Base-by-base conservation (phyloP, 805 yeast species). In the Starmerella bacillaris region DNA sequence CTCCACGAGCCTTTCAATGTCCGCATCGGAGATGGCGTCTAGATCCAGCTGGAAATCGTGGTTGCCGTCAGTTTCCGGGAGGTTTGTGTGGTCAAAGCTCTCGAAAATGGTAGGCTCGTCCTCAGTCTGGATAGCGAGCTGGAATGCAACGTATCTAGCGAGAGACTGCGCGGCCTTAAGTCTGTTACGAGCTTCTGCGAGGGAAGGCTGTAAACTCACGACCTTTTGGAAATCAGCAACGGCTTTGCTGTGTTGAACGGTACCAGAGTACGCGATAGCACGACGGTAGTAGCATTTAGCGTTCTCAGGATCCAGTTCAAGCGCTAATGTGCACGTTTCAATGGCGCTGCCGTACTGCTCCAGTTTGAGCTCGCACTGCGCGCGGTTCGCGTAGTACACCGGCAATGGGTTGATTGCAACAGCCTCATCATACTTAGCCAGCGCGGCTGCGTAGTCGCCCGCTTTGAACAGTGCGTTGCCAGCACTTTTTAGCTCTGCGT, bases 331-430 rank as follows among this genome's bases (percentile, higher is more conserved):
- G 46, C 92, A 74, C 53, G 84, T 94, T n/a, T 55, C 60, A 2
- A 84, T 67, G 1, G 94, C 92, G 36, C 70, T 63, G 3, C 94
- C 96, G 53, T 76, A 84, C 48, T 74, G 75, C 53, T 86, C 98
- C 37, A 74, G 55, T 49, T 82, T 79, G 50, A 86, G 71, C 46
- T 83, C 75, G 1, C 82, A 93, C 53, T 82, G 89, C 1, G 94
- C 93, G 44, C 93, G 62, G 56, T 84, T 84, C 16, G 92, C 72
- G 48, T 58, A 77, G 45, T 69, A 74, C n/a, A 83, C 67, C 0
- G 86, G 74, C 26, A 74, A 70, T 4, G 58, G 45, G 9, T 65
- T 54, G 4, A 73, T 44, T 27, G 64, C 72, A 22, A 80, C 77
- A 8, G 94, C 94, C 42, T 65, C 50, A 1, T 82, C 67, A 54